Conservation (phyloP, 1,284 basidiomycete species). For the Heterobasidion annosum region DNA sequence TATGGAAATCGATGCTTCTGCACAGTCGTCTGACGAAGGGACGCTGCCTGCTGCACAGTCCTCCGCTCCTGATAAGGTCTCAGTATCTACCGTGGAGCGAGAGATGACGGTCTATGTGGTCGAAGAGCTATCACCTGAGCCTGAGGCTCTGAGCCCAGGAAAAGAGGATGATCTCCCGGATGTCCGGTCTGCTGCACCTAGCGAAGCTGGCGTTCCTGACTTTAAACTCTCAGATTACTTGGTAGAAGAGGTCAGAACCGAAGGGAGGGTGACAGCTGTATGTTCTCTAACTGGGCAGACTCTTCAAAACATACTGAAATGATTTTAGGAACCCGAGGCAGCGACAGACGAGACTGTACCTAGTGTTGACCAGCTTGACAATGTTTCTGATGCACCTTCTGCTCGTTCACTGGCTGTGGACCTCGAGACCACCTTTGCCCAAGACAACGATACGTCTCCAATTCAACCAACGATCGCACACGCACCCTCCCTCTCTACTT, state of each 20-base stretch:
- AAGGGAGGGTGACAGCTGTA: conserved; percentile 18
- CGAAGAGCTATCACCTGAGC: background rate
- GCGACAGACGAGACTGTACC: background rate
- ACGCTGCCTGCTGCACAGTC: background rate
- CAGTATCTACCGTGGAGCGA: background rate
- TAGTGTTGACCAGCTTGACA: background rate
- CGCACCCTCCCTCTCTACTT: background rate
- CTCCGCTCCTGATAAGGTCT: background rate
- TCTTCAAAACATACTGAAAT: background rate
- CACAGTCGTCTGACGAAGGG: background rate
- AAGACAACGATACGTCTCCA: background rate
- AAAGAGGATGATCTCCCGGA: background rate
- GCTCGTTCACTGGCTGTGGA: background rate
- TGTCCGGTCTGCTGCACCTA: background rate
- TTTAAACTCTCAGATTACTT: conserved; percentile 10
- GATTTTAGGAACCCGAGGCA: conserved; percentile 13
- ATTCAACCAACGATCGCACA: background rate
- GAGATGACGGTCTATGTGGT: background rate
- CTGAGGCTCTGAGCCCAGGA: background rate
- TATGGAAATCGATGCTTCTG: too few species aligned
- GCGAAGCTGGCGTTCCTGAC: background rate
- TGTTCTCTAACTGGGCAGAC: conserved; percentile 1
- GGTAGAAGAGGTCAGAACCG: conserved; percentile 19
- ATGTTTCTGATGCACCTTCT: background rate
- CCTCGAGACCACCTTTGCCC: background rate